Evolutionary conservation across 441 rosid genomes (phyloP).

Genomic region (Macaranga tanarius): DNA sequence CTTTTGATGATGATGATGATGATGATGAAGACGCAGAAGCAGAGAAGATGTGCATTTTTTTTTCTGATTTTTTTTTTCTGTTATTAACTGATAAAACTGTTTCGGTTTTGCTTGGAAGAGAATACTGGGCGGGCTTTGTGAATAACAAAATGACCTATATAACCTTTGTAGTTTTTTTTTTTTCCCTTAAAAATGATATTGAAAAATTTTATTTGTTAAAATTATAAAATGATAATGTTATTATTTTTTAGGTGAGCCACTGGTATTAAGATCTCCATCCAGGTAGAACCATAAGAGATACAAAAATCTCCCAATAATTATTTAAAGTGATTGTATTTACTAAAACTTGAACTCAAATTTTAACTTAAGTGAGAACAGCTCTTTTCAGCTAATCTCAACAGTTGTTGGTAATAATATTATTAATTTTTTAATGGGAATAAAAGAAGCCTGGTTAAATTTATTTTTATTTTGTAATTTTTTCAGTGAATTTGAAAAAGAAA

Average conservation of each 20-base stretch:
- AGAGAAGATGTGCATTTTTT: slow-evolving; percentile 51
- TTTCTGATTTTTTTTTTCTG: neutral
- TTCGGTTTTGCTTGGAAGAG: slow-evolving; percentile 33
- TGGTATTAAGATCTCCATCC: too few relatives aligned
- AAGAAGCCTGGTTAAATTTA: neutral
- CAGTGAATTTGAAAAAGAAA: neutral
- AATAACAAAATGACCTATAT: slow-evolving; percentile 19
- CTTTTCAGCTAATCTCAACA: too few relatives aligned
- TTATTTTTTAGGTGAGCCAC: too few relatives aligned
- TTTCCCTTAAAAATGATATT: neutral
- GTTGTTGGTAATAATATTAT: too few relatives aligned
- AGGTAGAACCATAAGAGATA: too few relatives aligned
- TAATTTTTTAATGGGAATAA: too few relatives aligned
- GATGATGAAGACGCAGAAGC: slow-evolving; percentile 45
- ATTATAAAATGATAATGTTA: too few relatives aligned
- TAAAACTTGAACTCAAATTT: too few relatives aligned
- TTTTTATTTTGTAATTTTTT: neutral
- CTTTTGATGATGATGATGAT: slow-evolving; percentile 39
- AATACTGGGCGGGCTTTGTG: slow-evolving; percentile 10
- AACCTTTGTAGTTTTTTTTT: slow-evolving; percentile 10
- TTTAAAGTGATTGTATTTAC: too few relatives aligned
- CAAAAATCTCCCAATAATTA: too few relatives aligned
- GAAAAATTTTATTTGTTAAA: neutral
- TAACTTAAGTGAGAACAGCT: too few relatives aligned
- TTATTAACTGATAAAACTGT: slow-evolving; percentile 43